Conservation (phyloP, 2,329 filamentous ascomycete genomes). For the Microdochium paspali region DNA sequence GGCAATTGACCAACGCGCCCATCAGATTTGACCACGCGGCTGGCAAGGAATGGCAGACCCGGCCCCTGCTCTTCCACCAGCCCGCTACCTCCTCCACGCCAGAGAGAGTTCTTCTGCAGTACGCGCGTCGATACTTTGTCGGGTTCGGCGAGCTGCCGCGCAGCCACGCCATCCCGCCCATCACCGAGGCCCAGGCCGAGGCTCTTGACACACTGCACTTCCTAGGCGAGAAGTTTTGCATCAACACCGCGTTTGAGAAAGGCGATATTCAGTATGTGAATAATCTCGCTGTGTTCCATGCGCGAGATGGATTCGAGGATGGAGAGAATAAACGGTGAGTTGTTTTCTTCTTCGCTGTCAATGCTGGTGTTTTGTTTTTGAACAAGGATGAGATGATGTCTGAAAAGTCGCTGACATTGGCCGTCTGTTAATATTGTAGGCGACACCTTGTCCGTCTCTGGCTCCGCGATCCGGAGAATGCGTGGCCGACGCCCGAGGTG, state of each 20-base stretch:
- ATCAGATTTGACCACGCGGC: constrained; percentile 42
- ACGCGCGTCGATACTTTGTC: constrained; percentile 48
- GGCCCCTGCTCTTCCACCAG: constrained; percentile 48
- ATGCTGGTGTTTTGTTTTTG: not conserved
- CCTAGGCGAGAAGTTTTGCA: constrained; percentile 33
- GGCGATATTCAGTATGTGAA: constrained; percentile 47
- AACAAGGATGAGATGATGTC: no score
- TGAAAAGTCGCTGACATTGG: no score
- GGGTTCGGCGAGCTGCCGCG: constrained; percentile 46
- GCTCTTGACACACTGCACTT: constrained; percentile 42
- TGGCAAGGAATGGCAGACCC: constrained; percentile 30
- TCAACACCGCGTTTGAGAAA: constrained; percentile 34
- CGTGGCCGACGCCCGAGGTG: constrained; percentile 35
- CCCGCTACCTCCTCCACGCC: constrained; percentile 32
- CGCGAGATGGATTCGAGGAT: constrained; percentile 38
- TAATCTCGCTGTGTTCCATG: constrained; percentile 44
- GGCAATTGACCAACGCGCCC: no score
- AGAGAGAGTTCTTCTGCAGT: constrained; percentile 50
- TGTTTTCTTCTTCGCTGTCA: not conserved
- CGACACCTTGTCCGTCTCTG: constrained; percentile 40
- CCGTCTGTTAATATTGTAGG: no score
- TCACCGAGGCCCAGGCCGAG: constrained; percentile 42
- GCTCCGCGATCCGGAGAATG: constrained; percentile 37
- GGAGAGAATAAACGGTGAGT: constrained; percentile 32
- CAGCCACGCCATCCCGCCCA: constrained; percentile 42